These are phyloP conservation scores for Chrysosphaeria jannelii DNA, from an alignment of 2,329 filamentous ascomycete species.

Conservation along the genomic window DNA sequence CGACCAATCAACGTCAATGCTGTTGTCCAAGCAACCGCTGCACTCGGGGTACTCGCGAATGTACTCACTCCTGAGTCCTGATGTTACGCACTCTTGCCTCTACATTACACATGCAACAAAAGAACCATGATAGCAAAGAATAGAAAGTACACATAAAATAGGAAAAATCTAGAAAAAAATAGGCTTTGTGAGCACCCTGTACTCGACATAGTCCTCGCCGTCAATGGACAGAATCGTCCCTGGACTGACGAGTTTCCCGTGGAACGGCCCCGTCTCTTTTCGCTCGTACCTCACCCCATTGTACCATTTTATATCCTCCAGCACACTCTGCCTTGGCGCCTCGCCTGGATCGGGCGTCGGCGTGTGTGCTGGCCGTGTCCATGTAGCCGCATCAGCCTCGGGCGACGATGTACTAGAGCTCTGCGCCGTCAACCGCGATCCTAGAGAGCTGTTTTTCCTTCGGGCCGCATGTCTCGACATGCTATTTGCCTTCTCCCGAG, in stretches of 20 bases:
- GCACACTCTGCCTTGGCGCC: background rate
- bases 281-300: conserved; percentile 30
- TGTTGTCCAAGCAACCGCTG: too few relatives aligned
- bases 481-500: too few relatives aligned
- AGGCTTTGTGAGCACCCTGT: conserved; percentile 31
- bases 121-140: background rate
- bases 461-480: too few relatives aligned
- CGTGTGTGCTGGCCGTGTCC: conserved; percentile 3
- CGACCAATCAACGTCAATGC: too few relatives aligned
- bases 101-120: background rate
- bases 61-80: too few relatives aligned
- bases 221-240: conserved; percentile 32
- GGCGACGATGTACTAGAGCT: too few relatives aligned
- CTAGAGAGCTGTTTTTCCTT: too few relatives aligned
- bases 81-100: too few relatives aligned
- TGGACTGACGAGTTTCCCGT: conserved; percentile 30
- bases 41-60: too few relatives aligned
- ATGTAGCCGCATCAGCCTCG: conserved; percentile 1
- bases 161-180: conserved; percentile 19
- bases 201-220: conserved; percentile 36
- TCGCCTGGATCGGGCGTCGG: background rate
- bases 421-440: too few relatives aligned
- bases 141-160: background rate
- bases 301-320: conserved; percentile 21
- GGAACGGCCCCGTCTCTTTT: conserved; percentile 26